Base-by-base conservation (phyloP, 164 flowering plant genomes). In the Amborella trichopoda region DNA sequence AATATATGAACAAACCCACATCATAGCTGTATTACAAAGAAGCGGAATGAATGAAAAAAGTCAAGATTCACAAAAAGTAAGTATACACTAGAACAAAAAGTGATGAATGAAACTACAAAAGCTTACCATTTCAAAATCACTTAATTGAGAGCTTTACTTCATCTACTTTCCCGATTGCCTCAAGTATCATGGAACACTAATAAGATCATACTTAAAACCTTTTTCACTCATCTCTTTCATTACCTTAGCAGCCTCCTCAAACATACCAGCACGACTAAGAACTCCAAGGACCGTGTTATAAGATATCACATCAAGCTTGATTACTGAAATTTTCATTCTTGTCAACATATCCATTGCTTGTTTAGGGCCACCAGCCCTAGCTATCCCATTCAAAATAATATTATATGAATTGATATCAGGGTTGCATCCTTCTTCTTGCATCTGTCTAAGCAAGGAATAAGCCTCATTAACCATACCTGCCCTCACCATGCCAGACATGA, bases 401-500 rank as follows among this genome's bases (percentile, higher is more conserved):
- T 91, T 91, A 50, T 80, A 76, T 1, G 98, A 91, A 56, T 87
- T 91, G 28, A 86, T 17, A 50, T 86, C 98, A 14, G 95, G 84
- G 32, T 25, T 12, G 55, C 91, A 81, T 22, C 86, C 95, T 50
- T 73, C 67, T 51, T 79, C 85, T 64, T 80, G 82, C 98, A 91
- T 91, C 8, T 63, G 66, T 44, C 65, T 70, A 43, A 87, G 67
- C 70, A 87, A 50, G 40, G 89, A 77, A 54, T 68, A 64, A 49
- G 98, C 96, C 53, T 91, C 96, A 56, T 81, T 74, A 9, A 79
- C 51, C 95, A 79, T 76, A n/a, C 82, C 83, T 43, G 63, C 74
- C 66, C 94, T 79, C 33, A 87, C 90, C 94, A 91, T 71, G 44
- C 84, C 98, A 23, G 93, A 76, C 95, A 91, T 86, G 47, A 91